phyloP scores from a whole-genome alignment of 2,329 filamentous ascomycete genomes.

The Lasiodiplodia sp. region DNA sequence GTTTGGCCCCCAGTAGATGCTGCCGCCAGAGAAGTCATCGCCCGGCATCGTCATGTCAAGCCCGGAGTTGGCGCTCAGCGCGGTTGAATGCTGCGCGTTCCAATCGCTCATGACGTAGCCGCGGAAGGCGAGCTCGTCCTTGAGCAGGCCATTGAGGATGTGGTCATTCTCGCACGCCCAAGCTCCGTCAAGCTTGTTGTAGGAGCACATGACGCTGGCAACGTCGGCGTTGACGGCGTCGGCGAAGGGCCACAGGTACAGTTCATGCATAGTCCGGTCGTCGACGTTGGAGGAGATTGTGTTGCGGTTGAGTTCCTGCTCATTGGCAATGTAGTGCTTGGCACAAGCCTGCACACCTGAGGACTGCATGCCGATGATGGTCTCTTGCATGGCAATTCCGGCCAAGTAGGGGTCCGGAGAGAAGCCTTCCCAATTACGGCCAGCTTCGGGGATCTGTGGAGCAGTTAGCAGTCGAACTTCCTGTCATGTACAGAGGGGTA shows the following conservation, averaged over 20 bases:
- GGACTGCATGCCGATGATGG: constrained; percentile 50
- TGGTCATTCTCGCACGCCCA: constrained; percentile 60
- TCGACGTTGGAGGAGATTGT: constrained; percentile 69
- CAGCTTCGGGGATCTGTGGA: constrained; percentile 36
- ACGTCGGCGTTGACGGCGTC: constrained; percentile 66
- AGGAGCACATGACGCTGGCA: constrained; percentile 66
- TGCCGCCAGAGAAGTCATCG: constrained; percentile 42
- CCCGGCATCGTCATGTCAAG: constrained; percentile 67
- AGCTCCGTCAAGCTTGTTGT: constrained; percentile 56
- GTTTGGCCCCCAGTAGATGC: constrained; percentile 63
- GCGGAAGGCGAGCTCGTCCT: constrained; percentile 60
- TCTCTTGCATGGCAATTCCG: constrained; percentile 50
- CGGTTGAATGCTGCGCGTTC: constrained; percentile 56
- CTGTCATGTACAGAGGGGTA: no score
- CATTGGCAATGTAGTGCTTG: constrained; percentile 67
- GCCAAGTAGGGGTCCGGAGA: constrained; percentile 53
- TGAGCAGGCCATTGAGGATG: constrained; percentile 59
- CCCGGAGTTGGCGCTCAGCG: constrained; percentile 54
- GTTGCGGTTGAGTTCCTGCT: constrained; percentile 64
- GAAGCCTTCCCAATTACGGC: constrained; percentile 56
- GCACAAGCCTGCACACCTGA: constrained; percentile 52
- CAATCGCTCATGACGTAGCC: constrained; percentile 57
- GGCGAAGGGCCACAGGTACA: constrained; percentile 72
- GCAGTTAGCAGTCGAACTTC: constrained; percentile 31
- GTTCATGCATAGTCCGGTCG: constrained; percentile 70